Conservation (phyloP, 441 rosid genomes). For the Dalechampia spathulata region DNA sequence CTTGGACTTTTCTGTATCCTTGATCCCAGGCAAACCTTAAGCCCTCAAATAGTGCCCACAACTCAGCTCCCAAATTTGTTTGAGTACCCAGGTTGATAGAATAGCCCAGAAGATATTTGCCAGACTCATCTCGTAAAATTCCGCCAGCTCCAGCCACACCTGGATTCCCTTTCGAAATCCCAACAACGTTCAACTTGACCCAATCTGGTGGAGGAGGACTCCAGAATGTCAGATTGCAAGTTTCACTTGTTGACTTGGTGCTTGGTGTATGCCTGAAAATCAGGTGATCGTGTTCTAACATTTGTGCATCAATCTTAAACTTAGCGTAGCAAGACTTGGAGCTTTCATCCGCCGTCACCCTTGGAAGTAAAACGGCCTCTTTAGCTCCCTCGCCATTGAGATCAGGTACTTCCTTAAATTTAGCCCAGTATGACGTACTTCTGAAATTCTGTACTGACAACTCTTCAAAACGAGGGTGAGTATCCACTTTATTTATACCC, state of each 20-base stretch:
- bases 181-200: constrained; percentile 37
- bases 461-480: constrained; percentile 15
- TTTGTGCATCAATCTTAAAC: constrained; percentile 7
- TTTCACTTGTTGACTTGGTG: no score
- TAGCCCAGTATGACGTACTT: not conserved
- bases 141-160: constrained; percentile 32
- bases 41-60: constrained; percentile 47
- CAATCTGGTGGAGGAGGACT: constrained; percentile 22
- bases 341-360: not conserved
- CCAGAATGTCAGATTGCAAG: constrained; percentile 3
- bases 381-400: not conserved
- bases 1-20: constrained; percentile 31
- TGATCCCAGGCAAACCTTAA: constrained; percentile 36
- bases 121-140: constrained; percentile 34
- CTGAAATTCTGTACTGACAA: not conserved
- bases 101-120: constrained; percentile 46
- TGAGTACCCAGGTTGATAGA: constrained; percentile 15
- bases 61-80: constrained; percentile 23
- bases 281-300: not conserved
- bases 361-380: not conserved
- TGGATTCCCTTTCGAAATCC: constrained; percentile 10
- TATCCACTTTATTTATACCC: not conserved
- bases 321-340: not conserved
- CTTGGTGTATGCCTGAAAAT: not conserved
- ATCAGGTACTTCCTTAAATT: not conserved